phyloP scores from a whole-genome alignment of 2,329 filamentous ascomycete species.

The Dactylellina haptotyla region DNA sequence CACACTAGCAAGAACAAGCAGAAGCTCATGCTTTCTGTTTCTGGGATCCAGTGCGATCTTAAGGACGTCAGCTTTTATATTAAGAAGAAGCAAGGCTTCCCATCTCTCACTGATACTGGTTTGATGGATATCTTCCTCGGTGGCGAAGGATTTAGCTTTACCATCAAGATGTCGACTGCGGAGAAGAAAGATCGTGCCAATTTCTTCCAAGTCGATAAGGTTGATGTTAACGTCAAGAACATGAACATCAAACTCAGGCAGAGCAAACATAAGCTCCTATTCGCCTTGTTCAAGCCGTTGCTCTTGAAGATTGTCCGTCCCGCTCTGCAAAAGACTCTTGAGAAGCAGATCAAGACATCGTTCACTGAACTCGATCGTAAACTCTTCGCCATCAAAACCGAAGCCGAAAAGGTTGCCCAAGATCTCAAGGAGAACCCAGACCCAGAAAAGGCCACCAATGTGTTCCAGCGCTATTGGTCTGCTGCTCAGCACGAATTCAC shows the following conservation, averaged over 20 bases:
- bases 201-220: conserved; percentile 94
- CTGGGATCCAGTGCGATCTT: conserved; percentile 91
- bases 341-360: conserved; percentile 87
- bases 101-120: conserved; percentile 84
- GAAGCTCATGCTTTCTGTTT: conserved; percentile 83
- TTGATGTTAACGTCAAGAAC: conserved; percentile 82
- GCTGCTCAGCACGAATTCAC: conserved; percentile 78
- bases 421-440: conserved; percentile 72
- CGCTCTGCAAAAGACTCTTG: conserved; percentile 83
- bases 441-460: conserved; percentile 77
- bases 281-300: conserved; percentile 85
- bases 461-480: conserved; percentile 84
- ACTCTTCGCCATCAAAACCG: conserved; percentile 77
- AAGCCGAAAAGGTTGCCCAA: conserved; percentile 77
- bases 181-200: conserved; percentile 78
- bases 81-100: conserved; percentile 94
- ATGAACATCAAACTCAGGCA: conserved; percentile 90
- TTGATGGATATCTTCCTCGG: conserved; percentile 88
- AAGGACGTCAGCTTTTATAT: conserved; percentile 90
- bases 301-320: conserved; percentile 85
- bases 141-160: conserved; percentile 89
- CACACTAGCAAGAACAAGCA: conserved; percentile 83
- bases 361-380: conserved; percentile 75
- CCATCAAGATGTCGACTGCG: conserved; percentile 84
- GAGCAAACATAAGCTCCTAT: conserved; percentile 93